Evolutionary conservation across 2,329 filamentous ascomycete genomes (phyloP), one percentile per base, ranked within the genome.

Genomic region (Capronia coronata): DNA sequence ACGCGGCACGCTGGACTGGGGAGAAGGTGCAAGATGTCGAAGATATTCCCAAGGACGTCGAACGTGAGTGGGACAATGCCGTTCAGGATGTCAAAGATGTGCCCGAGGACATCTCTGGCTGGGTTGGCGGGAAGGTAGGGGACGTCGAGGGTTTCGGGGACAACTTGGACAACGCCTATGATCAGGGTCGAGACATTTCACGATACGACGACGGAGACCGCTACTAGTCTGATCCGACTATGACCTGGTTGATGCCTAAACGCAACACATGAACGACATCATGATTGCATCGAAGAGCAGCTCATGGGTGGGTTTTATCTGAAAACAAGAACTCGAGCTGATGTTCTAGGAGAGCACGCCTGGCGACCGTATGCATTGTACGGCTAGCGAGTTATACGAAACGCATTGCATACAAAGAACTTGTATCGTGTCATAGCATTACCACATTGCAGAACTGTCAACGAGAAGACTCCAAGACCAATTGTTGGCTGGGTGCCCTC

Each of bases 71-170:
- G 65, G 63, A 66, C 43, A 57, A 65, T 25, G 57, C 58, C 0
- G 63, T 64, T 10, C 54, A 66, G 2, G 60, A 63, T 38, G 64
- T 68, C 9, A 62, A 66, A 48, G 57, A 68, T 34, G 47, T 63
- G 34, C 66, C 67, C 2, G 64, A 68, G 43, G 59, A 67, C 27
- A 60, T 67, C n/a, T 66, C 68, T 10, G 63, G 59, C 43, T 69
- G 65, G 62, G 62, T 62, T 7, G 72, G 71, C 1, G 61, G 68
- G 22, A 64, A 66, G 46, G 70, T 71, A 3, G 72, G 71, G 4
- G 70, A 55, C 35, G 69, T 73, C 3, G 70, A 74, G 60, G 51
- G 64, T 27, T 73, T 70, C 51, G 70, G 63, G 0, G 68, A 72
- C 51, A 59, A 69, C 38, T 56, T 74, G 14, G 68, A 68, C 32